These are phyloP conservation scores for Melanogaster broomeanus DNA, from an alignment of 768 basidiomycete genomes.

Conservation along the genomic window DNA sequence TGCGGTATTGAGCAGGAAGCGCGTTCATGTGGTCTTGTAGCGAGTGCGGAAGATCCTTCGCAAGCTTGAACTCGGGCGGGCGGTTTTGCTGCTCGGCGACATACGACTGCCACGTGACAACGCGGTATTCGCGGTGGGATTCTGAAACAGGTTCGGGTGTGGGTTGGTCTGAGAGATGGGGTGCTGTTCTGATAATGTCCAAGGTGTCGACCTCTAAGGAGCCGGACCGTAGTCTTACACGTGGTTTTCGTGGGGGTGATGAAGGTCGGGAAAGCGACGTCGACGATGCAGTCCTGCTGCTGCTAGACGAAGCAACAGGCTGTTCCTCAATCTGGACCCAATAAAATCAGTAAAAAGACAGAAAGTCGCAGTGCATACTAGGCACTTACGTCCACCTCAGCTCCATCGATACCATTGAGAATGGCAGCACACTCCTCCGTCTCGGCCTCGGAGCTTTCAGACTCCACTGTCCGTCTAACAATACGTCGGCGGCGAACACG, in stretches of 20 bases:
- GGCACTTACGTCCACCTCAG: conserved; percentile 12
- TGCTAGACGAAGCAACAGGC: background rate
- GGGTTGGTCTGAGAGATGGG: background rate
- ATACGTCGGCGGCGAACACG: background rate
- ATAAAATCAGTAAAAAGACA: conserved; percentile 5
- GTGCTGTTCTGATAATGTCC: background rate
- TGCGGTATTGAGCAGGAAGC: conserved; percentile 41
- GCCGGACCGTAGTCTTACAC: background rate
- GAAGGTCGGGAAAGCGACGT: conserved; percentile 1
- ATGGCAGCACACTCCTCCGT: conserved; percentile 17
- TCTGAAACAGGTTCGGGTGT: background rate
- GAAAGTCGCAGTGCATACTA: too few species aligned
- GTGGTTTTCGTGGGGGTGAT: background rate
- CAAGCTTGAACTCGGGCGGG: conserved; percentile 27
- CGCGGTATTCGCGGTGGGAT: conserved; percentile 6
- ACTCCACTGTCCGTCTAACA: conserved; percentile 3
- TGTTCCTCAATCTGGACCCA: conserved; percentile 3
- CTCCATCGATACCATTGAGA: background rate
- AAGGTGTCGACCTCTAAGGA: background rate
- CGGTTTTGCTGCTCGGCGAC: conserved; percentile 15
- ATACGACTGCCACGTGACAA: conserved; percentile 25
- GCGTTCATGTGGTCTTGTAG: conserved; percentile 68
- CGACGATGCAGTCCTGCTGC: conserved; percentile 22
- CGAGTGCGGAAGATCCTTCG: conserved; percentile 58
- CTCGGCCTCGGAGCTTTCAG: conserved; percentile 3